phyloP scores from a whole-genome alignment of 768 basidiomycete genomes.

The Psilocybe subaeruginosa region DNA sequence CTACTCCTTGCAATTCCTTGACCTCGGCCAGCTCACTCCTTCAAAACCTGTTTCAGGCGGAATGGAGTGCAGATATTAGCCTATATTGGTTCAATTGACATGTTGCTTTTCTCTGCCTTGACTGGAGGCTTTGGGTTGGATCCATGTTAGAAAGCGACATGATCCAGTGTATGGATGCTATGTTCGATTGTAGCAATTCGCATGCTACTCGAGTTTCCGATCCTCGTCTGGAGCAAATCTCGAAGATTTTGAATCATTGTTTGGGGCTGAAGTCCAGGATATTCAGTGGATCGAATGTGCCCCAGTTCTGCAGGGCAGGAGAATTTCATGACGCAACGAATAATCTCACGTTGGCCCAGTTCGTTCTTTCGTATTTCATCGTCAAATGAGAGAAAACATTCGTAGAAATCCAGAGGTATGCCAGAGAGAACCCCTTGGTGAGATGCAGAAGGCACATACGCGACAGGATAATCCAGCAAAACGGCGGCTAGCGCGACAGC shows the following conservation, averaged over 20 bases:
- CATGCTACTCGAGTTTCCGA: slow-evolving; percentile 15
- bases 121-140: not conserved
- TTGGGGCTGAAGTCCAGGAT: slow-evolving; percentile 13
- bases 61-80: too few species aligned
- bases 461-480: slow-evolving; percentile 64
- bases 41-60: too few species aligned
- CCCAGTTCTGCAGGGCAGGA: slow-evolving; percentile 49
- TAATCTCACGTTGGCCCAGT: not conserved
- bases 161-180: slow-evolving; percentile 9
- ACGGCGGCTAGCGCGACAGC: slow-evolving; percentile 59
- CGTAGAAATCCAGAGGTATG: slow-evolving; percentile 54
- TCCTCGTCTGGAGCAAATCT: slow-evolving; percentile 34
- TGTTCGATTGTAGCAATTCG: slow-evolving; percentile 4
- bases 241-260: slow-evolving; percentile 33
- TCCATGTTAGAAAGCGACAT: slow-evolving; percentile 16
- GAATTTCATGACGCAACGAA: slow-evolving; percentile 54
- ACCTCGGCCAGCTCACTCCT: too few species aligned
- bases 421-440: slow-evolving; percentile 38
- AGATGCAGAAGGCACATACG: slow-evolving; percentile 39
- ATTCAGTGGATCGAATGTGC: slow-evolving; percentile 10
- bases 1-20: too few species aligned
- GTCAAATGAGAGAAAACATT: slow-evolving; percentile 33
- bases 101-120: too few species aligned
- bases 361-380: not conserved
- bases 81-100: too few species aligned